phyloP scores from a whole-genome alignment of 1,284 basidiomycete species.

The Irpex sp. region DNA sequence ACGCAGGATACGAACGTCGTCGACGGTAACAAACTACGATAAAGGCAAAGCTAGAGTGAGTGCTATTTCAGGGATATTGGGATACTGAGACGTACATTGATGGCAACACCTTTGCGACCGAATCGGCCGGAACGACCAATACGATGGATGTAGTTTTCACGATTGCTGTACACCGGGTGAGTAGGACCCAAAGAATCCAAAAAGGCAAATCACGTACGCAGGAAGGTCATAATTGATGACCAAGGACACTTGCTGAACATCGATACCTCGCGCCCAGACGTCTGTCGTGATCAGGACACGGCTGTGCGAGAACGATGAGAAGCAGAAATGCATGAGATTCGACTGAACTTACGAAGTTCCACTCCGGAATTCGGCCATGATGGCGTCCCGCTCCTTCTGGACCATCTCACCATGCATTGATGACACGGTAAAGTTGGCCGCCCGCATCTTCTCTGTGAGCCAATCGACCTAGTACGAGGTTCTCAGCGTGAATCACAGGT shows the following conservation, averaged over 20 bases:
- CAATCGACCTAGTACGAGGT: conserved; percentile 78
- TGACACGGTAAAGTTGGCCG: conserved; percentile 94
- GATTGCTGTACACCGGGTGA: conserved; percentile 53
- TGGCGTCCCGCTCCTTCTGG: conserved; percentile 97
- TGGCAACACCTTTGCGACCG: conserved; percentile 91
- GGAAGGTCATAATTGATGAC: conserved; percentile 99
- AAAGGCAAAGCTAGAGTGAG: conserved; percentile 6
- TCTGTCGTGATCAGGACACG: conserved; percentile 96
- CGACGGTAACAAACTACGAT: conserved; percentile 82
- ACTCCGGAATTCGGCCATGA: conserved; percentile 98
- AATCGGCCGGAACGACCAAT: conserved; percentile 96
- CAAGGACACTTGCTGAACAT: conserved; percentile 97
- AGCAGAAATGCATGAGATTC: background rate
- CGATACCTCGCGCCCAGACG: conserved; percentile 98
- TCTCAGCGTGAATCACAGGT: background rate
- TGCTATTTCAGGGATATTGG: conserved; percentile 9
- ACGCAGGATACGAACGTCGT: conserved; percentile 86
- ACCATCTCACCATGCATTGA: conserved; percentile 99
- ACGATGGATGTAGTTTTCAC: conserved; percentile 98
- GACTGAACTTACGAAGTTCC: conserved; percentile 75
- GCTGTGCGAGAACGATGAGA: conserved; percentile 34
- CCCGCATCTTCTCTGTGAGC: conserved; percentile 98
- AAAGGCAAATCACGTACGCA: conserved; percentile 51
- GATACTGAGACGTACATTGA: conserved; percentile 58
- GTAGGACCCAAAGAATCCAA: background rate